Evolutionary conservation across 176 grass and related monocot genomes (phyloP), one percentile per base, ranked within the genome.

Genomic region (Ensete ventricosum): DNA sequence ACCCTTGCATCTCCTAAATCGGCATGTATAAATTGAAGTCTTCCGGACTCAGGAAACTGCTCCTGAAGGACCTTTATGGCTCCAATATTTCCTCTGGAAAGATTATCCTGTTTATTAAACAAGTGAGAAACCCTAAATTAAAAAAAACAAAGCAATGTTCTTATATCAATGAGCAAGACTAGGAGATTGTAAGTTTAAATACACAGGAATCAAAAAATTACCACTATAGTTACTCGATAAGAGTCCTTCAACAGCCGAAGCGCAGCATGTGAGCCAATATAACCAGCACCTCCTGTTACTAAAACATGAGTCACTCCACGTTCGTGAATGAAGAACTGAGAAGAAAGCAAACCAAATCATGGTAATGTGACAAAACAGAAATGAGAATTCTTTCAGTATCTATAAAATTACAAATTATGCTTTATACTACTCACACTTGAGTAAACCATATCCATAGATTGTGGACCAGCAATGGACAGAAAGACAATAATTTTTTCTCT

Each of bases 151-250:
- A 60, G 10, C 0, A 11, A 9, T 11, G 19, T 55, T 0, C 0
- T 7, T 9, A 43, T 24, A 0, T 11, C 2, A 0, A 43, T 43
- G 34, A 43, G 4, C 34, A 43, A 43, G 34, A 43, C 34, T 43
- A 43, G 5, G 34, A 43, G 34, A 43, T 6, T 4, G 5, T 43
- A 43, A 43, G 34, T 43, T 43, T 43, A 43, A 43, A 43, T 43
- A 6, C 34, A 43, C 34, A 43, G 34, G 34, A 43, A 43, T 43
- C 34, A 43, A 43, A 34, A 62, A 67, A 53, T 14, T 89, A 96
- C 87, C 92, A 96, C 89, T 76, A 96, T 88, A 84, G 92, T 96
- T 74, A 96, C 92, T 81, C 92, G 86, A 57, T 92, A 96, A 23
- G 87, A 92, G 80, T 92, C 89, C 2, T 85, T 92, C 20, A 96